Evolutionary conservation across 768 basidiomycete species (phyloP), one percentile per base, ranked within the genome.

Genomic region (Russula ochroleuca): DNA sequence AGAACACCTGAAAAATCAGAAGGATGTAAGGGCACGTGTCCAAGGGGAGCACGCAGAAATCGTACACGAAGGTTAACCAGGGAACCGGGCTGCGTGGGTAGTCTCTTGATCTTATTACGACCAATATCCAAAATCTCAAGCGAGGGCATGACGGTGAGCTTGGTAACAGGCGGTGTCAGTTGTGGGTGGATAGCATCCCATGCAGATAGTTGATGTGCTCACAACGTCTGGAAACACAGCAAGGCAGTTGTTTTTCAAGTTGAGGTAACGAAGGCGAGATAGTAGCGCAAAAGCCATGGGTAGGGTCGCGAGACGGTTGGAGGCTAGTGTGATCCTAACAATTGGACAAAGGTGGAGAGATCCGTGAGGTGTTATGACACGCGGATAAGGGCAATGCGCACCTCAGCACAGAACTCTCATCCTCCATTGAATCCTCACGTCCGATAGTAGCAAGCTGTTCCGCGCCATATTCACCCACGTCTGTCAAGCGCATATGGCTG

Each of bases 121-220:
- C 92, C 94, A 48, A 99, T 82, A 74, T 99, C 97, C 67, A 99
- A 78, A 63, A 94, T 96, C 75, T 99, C 96, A 59, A 99, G 80
- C 7, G 88, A 87, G 3, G 88, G 85, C 78, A 98, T 85, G 19
- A 84, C 77, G 50, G 90, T 92, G 49, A 97, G 79, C 94, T 96
- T 68, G 14, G 49, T 55, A 35, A 66, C 56, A 54, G 54, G 48
- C 15, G 49, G 66, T 28, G 37, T 53, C 33, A 54, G 23, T 38
- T 28, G 14, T 57, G 23, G 45, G 15, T 38, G 14, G 60, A 41
- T n/a, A 8, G 13, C 19, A 25, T 52, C 7, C 11, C 4, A 57
- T 13, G 33, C n/a, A 21, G 38, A 53, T 54, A 62, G 23, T 28
- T 5, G 38, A 60, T 66, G 45, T 47, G 82, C 92, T 69, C 72